Evolutionary conservation across 78 protist genomes (phyloP).

Genomic region (Bigelowiella natans): DNA sequence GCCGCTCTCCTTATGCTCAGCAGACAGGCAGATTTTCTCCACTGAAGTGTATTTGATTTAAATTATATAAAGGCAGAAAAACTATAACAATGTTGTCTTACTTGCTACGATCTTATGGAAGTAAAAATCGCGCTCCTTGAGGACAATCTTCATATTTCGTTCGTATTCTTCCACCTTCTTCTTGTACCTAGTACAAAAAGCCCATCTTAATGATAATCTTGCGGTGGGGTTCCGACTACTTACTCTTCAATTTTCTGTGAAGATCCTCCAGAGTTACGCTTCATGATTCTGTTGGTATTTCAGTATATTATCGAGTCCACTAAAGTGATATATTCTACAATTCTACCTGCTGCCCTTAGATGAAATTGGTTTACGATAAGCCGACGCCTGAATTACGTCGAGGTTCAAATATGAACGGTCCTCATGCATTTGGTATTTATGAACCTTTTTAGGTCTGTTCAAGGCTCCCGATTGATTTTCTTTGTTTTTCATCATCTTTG

Average conservation of each 20-base stretch:
- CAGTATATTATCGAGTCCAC: too few relatives aligned
- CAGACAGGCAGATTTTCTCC: background rate
- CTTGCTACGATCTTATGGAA: slow-evolving; percentile 5
- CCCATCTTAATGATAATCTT: too few relatives aligned
- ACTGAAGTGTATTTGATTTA: background rate
- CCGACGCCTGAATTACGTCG: background rate
- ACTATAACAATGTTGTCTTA: background rate
- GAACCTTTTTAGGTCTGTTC: background rate
- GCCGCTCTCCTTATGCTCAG: background rate
- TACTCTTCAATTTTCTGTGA: too few relatives aligned
- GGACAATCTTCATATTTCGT: background rate
- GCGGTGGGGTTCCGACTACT: too few relatives aligned
- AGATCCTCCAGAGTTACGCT: too few relatives aligned
- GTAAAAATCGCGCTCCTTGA: slow-evolving; percentile 30
- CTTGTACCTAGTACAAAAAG: background rate
- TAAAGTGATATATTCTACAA: too few relatives aligned
- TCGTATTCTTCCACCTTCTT: background rate
- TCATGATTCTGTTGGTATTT: too few relatives aligned
- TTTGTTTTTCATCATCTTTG: background rate
- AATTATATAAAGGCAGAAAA: background rate
- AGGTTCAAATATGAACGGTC: too few relatives aligned
- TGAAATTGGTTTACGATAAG: background rate
- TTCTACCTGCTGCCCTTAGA: too few relatives aligned
- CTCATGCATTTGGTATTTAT: too few relatives aligned
- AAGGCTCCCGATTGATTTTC: background rate